Base-by-base conservation (phyloP, 2,329 filamentous ascomycete genomes). In the Penicillium sp. region DNA sequence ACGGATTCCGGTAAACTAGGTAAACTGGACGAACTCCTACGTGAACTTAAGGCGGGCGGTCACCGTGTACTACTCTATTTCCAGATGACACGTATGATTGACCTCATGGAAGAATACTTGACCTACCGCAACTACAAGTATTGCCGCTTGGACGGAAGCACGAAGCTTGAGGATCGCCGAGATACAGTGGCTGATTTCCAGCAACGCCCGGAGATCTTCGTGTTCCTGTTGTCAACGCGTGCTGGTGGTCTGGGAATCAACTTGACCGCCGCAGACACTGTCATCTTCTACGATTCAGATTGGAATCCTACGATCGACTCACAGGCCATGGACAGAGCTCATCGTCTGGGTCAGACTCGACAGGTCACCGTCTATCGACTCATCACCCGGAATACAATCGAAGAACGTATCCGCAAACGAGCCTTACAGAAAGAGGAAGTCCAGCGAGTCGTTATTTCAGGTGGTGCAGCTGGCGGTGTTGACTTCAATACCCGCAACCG, bases 1-100 rank as follows among this genome's bases (percentile, higher is more conserved):
- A 98, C 94, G 1, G 95, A 98, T 78, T 97, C 93, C 57, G 95
- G 95, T 73, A 99, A 99, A 81, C 86, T 99, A 63, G 93, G 93
- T 51, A 92, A 93, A 74, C 84, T 99, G 55, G 95, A 99, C 75
- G 85, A 91, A 67, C 84, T 99, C 19, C 85, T 99, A 15, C 91
- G 91, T 75, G 86, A 93, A 76, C 88, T 99, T 72, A 99, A 98
- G 84, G 90, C 92, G 65, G 91, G 91, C 66, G 91, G 91, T 41
- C 95, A 99, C 71, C 93, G 95, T 73, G 95, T 99, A 23, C 84
- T 99, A 58, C 83, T 99, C 21, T 99, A 99, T 84, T 99, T 99
- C 91, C 95, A 99, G 83, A 99, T 99, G 95, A 99, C 95, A 4
- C 91, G 92, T 74, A 99, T 99, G 95, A 98, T 99, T 74, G 94